Percentiles rank a stretch among this genome's conserved stretches.
phyloP scores from a whole-genome alignment of 495 filamentous ascomycete species.

The Aspergillus olivimuriae region DNA sequence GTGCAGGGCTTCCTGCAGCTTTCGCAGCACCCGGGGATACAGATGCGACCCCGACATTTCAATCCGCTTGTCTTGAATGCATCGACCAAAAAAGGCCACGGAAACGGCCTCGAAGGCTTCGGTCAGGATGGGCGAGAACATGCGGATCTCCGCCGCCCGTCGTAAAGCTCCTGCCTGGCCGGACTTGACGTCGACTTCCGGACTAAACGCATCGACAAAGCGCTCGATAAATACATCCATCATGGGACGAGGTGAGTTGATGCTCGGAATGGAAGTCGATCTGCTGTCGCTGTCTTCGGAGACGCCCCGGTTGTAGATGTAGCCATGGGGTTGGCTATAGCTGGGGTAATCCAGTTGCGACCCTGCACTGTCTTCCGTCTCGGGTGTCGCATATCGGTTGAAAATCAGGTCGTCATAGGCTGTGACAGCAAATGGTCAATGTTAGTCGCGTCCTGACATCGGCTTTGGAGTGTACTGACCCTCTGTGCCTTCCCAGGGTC shows the following conservation, averaged over 20 bases:
- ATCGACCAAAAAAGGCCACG: constrained; percentile 37
- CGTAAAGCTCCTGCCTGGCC: constrained; percentile 37
- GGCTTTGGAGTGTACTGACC: constrained; percentile 15
- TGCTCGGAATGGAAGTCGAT: constrained; percentile 19
- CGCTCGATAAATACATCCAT: constrained; percentile 39
- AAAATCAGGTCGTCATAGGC: too few relatives aligned
- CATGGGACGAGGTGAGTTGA: constrained; percentile 20
- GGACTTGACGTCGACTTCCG: constrained; percentile 32
- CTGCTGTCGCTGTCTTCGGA: constrained; percentile 20
- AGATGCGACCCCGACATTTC: constrained; percentile 32
- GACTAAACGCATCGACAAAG: constrained; percentile 42
- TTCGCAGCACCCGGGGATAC: constrained; percentile 35
- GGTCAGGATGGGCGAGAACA: constrained; percentile 37
- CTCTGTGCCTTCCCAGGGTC: constrained; percentile 25
- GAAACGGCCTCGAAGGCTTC: constrained; percentile 39
- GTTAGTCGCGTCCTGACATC: too few relatives aligned
- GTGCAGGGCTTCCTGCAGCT: constrained; percentile 33
- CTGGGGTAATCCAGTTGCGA: constrained; percentile 15
- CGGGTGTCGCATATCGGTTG: too few relatives aligned
- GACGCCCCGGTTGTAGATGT: constrained; percentile 5
- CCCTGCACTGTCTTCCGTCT: constrained; percentile 9
- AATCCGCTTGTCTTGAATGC: constrained; percentile 30
- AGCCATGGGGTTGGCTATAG: not conserved
- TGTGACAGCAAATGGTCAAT: too few relatives aligned
- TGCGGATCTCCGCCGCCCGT: constrained; percentile 36